Conservation (phyloP, 2,329 filamentous ascomycete genomes). For the Calonectria honghensis region DNA sequence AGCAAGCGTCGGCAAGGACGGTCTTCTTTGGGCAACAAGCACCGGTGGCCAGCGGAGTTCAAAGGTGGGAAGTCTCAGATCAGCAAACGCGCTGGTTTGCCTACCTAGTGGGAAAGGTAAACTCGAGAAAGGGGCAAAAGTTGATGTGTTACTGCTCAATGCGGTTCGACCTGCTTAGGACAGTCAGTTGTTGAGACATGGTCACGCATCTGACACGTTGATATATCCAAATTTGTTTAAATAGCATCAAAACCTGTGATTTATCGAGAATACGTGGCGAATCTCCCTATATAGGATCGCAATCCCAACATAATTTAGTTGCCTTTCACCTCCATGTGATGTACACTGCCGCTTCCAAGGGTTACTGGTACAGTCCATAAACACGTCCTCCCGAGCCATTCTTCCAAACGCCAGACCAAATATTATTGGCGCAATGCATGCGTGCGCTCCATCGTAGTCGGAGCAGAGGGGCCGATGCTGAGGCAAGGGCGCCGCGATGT, state of each 20-base stretch:
- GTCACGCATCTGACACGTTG: neutral
- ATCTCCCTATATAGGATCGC: slow-evolving; percentile 42
- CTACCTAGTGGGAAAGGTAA: slow-evolving; percentile 79
- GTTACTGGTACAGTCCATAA: slow-evolving; percentile 61
- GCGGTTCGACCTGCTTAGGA: slow-evolving; percentile 56
- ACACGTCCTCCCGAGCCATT: slow-evolving; percentile 58
- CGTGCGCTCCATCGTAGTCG: slow-evolving; percentile 50
- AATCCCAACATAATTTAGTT: slow-evolving; percentile 53
- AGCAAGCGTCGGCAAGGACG: slow-evolving; percentile 79
- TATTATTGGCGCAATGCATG: slow-evolving; percentile 62
- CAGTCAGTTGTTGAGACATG: neutral
- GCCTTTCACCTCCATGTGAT: slow-evolving; percentile 57
- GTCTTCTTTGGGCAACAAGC: slow-evolving; percentile 82
- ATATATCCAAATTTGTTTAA: slow-evolving; percentile 22
- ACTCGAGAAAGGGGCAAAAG: slow-evolving; percentile 80
- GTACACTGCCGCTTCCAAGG: slow-evolving; percentile 58
- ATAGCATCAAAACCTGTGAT: slow-evolving; percentile 45
- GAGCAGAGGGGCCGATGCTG: slow-evolving; percentile 49
- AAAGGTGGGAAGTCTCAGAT: slow-evolving; percentile 89
- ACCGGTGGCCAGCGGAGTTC: slow-evolving; percentile 95
- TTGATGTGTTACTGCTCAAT: slow-evolving; percentile 88
- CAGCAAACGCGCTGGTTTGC: slow-evolving; percentile 90
- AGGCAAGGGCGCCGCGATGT: slow-evolving; percentile 42
- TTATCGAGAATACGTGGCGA: slow-evolving; percentile 48
- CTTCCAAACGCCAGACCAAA: slow-evolving; percentile 65